Base-by-base conservation (phyloP, 139 green algal species). In the Chlamydomonas schloesseri region DNA sequence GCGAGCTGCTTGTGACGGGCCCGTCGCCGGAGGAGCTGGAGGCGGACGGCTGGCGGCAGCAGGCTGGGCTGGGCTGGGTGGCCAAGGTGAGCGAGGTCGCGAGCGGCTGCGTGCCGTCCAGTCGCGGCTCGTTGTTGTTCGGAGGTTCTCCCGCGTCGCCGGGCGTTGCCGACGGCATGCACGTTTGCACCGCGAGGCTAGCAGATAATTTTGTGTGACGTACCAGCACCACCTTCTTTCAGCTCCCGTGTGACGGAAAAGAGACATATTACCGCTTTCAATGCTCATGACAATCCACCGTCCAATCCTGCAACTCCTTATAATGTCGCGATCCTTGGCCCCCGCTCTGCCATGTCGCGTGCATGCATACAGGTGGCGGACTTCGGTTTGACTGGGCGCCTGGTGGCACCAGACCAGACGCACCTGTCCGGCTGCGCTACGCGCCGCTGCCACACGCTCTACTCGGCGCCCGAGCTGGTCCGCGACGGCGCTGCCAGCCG, bases 381-480 rank as follows among this genome's bases (percentile, higher is more conserved):
- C 33, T 82, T 82, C 33, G 74, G 55, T 2, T 33, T 82, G 55
- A 26, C 55, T 0, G 74, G 55, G 0, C 74, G 74, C 31, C 74
- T 71, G 31, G 42, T 31, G 31, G 74, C 14, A 2, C 18, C 11
- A 18, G 33, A 82, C 21, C 74, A 82, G 55, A 57, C 74, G 31
- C 55, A 70, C 57, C 74, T 71, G 55, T 71, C 74, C 33, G 74
- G 55, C n/a, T 34, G 8, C 74, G 8, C 60, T 4, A 24, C 60
- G 8, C 11, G 20, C 75, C 71, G 75, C 33, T 58, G 36, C 36
- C 29, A 24, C 21, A 58, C 75, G 0, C 42, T 64, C 1, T 72
- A 89, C 86, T 28, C 77, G 46, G 67, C 86, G 15, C 86, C 86
- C 46, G 86, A 90, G 86, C 31, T 83, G 69, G 65, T 71, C 26